Evolutionary conservation across 352 stramenopile species (phyloP).

Genomic region (Globisporangium uncinulatum): DNA sequence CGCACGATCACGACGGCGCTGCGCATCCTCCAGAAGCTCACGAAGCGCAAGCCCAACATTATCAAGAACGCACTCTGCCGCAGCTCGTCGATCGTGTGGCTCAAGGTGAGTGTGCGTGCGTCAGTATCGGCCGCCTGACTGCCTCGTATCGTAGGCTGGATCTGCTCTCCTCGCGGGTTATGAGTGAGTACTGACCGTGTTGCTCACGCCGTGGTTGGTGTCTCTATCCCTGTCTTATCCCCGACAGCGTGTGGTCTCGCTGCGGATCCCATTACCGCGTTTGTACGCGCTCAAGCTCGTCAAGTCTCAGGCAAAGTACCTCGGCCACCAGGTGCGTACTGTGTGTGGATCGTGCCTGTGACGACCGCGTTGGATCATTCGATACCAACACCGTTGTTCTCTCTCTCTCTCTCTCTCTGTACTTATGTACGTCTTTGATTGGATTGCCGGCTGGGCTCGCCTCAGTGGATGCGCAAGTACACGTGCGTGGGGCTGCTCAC

Average conservation of each 20-base stretch:
- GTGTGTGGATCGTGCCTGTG: not conserved
- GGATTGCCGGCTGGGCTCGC: no score
- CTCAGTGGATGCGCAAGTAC: slow-evolving; percentile 80
- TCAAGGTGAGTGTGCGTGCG: slow-evolving; percentile 37
- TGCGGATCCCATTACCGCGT: slow-evolving; percentile 54
- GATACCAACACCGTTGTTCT: no score
- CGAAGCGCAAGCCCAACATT: slow-evolving; percentile 79
- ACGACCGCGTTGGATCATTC: no score
- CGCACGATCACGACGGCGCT: slow-evolving; percentile 75
- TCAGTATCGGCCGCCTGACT: not conserved
- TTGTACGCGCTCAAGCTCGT: slow-evolving; percentile 81
- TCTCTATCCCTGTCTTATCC: no score
- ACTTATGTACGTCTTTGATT: not conserved
- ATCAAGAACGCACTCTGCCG: slow-evolving; percentile 79
- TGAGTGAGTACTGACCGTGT: no score
- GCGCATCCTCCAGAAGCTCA: slow-evolving; percentile 77
- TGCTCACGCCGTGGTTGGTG: no score
- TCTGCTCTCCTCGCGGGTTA: not conserved
- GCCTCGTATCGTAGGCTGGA: not conserved
- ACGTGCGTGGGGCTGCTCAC: slow-evolving; percentile 75
- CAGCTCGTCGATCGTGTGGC: slow-evolving; percentile 70
- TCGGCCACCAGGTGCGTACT: slow-evolving; percentile 57
- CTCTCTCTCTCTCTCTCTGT: not conserved
- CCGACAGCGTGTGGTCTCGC: slow-evolving; percentile 55
- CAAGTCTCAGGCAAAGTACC: slow-evolving; percentile 81